phyloP scores from a whole-genome alignment of 2,329 filamentous ascomycete genomes.

The Monosporascus sp. region DNA sequence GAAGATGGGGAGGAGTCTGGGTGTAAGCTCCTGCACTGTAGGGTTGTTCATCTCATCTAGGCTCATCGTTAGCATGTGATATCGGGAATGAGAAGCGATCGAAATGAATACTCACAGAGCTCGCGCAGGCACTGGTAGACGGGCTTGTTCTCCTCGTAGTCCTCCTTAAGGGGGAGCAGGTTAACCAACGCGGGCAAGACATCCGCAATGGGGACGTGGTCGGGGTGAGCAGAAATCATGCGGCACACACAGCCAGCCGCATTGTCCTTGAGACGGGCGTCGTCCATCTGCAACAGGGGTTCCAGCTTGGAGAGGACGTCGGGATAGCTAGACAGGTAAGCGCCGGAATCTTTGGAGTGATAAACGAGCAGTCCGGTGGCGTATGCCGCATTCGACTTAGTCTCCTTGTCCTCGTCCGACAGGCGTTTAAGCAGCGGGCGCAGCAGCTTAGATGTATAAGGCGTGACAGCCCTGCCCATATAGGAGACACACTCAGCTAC shows the following conservation, averaged over 20 bases:
- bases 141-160: conserved; percentile 94
- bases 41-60: conserved; percentile 62
- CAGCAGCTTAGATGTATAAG: conserved; percentile 71
- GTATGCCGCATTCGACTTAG: conserved; percentile 93
- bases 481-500: conserved; percentile 86
- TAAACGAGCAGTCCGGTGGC: conserved; percentile 80
- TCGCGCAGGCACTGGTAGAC: conserved; percentile 86
- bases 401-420: conserved; percentile 82
- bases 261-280: conserved; percentile 85
- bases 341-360: conserved; percentile 69
- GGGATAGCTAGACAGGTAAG: conserved; percentile 69
- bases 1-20: conserved; percentile 64
- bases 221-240: conserved; percentile 87
- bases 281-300: conserved; percentile 70
- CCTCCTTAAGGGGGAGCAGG: conserved; percentile 81
- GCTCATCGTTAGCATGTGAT: conserved; percentile 17
- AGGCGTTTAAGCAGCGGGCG: conserved; percentile 81
- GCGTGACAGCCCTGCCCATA: conserved; percentile 76
- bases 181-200: conserved; percentile 76
- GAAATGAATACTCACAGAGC: conserved; percentile 58
- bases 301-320: conserved; percentile 82
- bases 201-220: conserved; percentile 72
- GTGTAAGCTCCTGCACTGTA: conserved; percentile 64
- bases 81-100: neutral
- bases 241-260: conserved; percentile 85